phyloP scores from a whole-genome alignment of 2,329 filamentous ascomycete genomes.

The Fusarium sp. region DNA sequence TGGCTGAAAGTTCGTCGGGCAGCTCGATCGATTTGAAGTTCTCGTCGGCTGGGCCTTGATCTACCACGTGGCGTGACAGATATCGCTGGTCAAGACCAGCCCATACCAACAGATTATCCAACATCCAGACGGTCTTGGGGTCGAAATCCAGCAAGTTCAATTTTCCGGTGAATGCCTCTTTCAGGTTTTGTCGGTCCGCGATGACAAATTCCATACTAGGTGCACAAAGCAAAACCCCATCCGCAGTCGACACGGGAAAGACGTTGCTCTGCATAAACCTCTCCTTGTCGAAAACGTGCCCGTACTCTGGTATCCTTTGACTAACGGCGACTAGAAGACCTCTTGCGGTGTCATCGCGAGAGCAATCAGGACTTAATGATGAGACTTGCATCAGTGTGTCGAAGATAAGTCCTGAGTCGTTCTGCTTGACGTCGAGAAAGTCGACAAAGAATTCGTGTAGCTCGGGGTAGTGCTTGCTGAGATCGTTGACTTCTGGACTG shows the following conservation, averaged over 20 bases:
- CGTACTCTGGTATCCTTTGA: slow-evolving; percentile 31
- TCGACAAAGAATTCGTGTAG: slow-evolving; percentile 39
- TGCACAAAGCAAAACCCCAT: slow-evolving; percentile 30
- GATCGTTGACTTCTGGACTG: slow-evolving; percentile 29
- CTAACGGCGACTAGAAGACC: slow-evolving; percentile 33
- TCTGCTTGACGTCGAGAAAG: slow-evolving; percentile 31
- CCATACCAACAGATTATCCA: slow-evolving; percentile 34
- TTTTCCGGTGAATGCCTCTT: slow-evolving; percentile 31
- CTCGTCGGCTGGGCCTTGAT: slow-evolving; percentile 10
- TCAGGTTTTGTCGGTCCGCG: slow-evolving; percentile 32
- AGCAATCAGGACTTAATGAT: slow-evolving; percentile 23
- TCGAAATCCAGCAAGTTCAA: slow-evolving; percentile 37
- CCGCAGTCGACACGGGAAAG: slow-evolving; percentile 30
- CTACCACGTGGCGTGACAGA: slow-evolving; percentile 32
- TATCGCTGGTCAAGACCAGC: slow-evolving; percentile 39
- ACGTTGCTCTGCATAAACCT: slow-evolving; percentile 24
- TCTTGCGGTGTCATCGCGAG: slow-evolving; percentile 30
- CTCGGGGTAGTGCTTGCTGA: slow-evolving; percentile 39
- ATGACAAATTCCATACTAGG: slow-evolving; percentile 40
- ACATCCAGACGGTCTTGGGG: slow-evolving; percentile 35
- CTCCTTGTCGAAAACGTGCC: slow-evolving; percentile 33
- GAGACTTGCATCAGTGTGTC: slow-evolving; percentile 33
- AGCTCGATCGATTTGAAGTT: slow-evolving; percentile 36
- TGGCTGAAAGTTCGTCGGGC: slow-evolving; percentile 26
- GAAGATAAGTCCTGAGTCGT: slow-evolving; percentile 33